A percentile compares a stretch with the other conserved stretches of the same genome.
These are phyloP conservation scores for Penicillium alfredii DNA, from an alignment of 495 filamentous ascomycete genomes.

Conservation along the genomic window DNA sequence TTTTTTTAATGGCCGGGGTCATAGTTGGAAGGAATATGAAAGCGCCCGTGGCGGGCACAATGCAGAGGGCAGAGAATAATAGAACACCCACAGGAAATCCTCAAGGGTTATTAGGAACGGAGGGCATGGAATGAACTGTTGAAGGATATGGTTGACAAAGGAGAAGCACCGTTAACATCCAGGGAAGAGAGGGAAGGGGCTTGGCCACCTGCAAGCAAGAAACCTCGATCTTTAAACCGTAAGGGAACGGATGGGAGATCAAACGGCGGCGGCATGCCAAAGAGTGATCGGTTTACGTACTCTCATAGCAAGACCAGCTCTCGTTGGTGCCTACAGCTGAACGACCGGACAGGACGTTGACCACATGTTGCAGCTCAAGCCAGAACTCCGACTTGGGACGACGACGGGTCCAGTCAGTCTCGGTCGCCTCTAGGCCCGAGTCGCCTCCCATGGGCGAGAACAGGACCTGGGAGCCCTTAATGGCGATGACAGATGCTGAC, in stretches of 20 bases:
- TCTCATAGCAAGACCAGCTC: conserved; percentile 30
- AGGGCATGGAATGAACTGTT: conserved; percentile 16
- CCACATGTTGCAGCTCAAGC: conserved; percentile 71
- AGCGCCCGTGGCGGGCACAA: no score
- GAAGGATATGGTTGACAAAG: conserved; percentile 13
- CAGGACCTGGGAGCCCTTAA: conserved; percentile 81
- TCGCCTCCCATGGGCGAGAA: conserved; percentile 68
- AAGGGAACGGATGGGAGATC: background rate
- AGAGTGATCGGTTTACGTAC: conserved; percentile 22
- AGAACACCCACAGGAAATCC: background rate
- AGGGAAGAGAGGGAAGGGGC: background rate
- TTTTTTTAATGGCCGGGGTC: no score
- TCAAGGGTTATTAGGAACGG: conserved; percentile 21
- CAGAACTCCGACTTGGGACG: conserved; percentile 84
- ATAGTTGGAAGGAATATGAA: no score
- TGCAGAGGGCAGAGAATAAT: background rate
- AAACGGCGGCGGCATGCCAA: no score
- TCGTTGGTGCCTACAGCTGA: conserved; percentile 26
- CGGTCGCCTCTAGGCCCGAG: conserved; percentile 64
- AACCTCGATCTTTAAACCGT: background rate
- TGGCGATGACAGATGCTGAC: conserved; percentile 79
- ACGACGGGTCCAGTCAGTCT: conserved; percentile 90
- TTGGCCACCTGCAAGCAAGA: background rate
- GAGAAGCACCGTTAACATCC: conserved; percentile 15
- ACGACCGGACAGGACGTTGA: conserved; percentile 78